Conservation (phyloP, 768 basidiomycete genomes). For the Xanthoconium stramineum region DNA sequence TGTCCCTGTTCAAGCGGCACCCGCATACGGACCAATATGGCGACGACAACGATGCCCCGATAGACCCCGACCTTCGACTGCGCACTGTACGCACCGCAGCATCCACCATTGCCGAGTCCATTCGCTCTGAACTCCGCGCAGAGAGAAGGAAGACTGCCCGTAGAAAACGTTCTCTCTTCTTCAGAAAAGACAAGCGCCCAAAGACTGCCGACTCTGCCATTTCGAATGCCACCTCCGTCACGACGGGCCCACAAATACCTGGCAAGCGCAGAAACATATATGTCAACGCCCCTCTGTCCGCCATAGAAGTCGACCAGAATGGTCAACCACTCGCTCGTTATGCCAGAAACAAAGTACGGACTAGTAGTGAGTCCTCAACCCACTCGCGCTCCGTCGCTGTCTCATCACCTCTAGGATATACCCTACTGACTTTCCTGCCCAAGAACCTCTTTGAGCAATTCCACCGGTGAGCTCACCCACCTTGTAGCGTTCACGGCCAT, state of each 20-base stretch:
- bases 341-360: constrained; percentile 89
- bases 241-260: constrained; percentile 32
- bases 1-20: constrained; percentile 40
- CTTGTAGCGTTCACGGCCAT: neutral
- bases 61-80: constrained; percentile 84
- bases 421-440: constrained; percentile 83
- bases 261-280: constrained; percentile 73
- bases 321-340: constrained; percentile 84
- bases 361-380: constrained; percentile 66
- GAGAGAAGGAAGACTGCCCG: constrained; percentile 45
- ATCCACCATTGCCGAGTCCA: constrained; percentile 84
- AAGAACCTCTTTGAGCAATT: constrained; percentile 97
- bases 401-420: constrained; percentile 64
- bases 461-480: constrained; percentile 52
- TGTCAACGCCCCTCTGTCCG: constrained; percentile 68
- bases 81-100: constrained; percentile 92
- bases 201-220: constrained; percentile 32
- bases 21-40: constrained; percentile 38
- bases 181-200: constrained; percentile 54
- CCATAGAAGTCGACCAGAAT: constrained; percentile 58
- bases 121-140: constrained; percentile 70
- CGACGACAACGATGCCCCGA: constrained; percentile 61
- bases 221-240: constrained; percentile 22
- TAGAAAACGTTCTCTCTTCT: constrained; percentile 50
- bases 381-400: neutral